phyloP scores from a whole-genome alignment of 2,329 filamentous ascomycete genomes.

The Dothideomycetes sp. region DNA sequence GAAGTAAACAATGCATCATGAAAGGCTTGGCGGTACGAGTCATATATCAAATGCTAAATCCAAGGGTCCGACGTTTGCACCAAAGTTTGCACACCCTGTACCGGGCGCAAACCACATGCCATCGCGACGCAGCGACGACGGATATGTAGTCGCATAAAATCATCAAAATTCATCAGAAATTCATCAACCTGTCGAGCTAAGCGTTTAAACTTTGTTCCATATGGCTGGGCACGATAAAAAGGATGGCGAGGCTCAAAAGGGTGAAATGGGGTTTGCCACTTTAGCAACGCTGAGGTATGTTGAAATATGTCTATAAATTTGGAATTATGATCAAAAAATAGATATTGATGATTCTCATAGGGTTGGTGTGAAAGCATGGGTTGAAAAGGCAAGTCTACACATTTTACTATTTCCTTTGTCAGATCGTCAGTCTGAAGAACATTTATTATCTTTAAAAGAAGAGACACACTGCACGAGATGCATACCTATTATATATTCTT shows the following conservation, averaged over 20 bases:
- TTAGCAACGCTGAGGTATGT: slow-evolving; percentile 69
- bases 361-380: slow-evolving; percentile 56
- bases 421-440: not conserved
- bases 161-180: not conserved
- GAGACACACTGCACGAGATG: not conserved
- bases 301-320: not conserved
- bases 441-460: not conserved
- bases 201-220: not conserved
- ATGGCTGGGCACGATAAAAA: not conserved
- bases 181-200: too few relatives aligned
- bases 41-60: too few relatives aligned
- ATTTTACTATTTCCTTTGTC: slow-evolving; percentile 8
- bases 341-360: slow-evolving; percentile 29
- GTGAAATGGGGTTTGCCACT: slow-evolving; percentile 73
- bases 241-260: slow-evolving; percentile 30
- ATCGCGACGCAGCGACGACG: not conserved
- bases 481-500: not conserved
- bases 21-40: too few relatives aligned
- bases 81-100: too few relatives aligned
- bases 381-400: slow-evolving; percentile 50
- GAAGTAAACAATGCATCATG: too few relatives aligned
- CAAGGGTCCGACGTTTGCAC: too few relatives aligned
- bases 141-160: not conserved
- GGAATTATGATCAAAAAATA: slow-evolving; percentile 16
- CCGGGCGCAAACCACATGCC: not conserved